Evolutionary conservation across 345 rosid species (phyloP), one percentile per base, ranked within the genome.

Genomic region (Eucalyptus melliodora): DNA sequence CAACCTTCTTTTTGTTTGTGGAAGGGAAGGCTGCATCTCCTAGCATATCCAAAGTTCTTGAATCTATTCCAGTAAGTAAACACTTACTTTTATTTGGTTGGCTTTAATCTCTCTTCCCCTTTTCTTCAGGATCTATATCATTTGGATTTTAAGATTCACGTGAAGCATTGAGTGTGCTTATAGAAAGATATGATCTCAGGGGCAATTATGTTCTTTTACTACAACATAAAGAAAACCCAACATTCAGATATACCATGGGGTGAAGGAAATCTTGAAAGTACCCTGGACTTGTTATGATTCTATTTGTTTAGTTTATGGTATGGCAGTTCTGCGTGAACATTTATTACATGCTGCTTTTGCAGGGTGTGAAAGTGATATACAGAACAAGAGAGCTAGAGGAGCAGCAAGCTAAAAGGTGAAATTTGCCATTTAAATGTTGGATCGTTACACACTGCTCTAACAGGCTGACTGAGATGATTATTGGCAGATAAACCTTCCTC

Each of bases 1-100:
- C 99, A 6, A 96, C 94, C 17, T 98, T 98, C 92, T 95, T 96
- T 89, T 97, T 98, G 59, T 98, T 97, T 40, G 99, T 98, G 21
- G 99, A 98, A 92, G 99, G 99, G 67, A 96, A 95, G 89, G 99
- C 99, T 90, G 99, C 99, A 85, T 92, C 99, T 72, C 96, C 96
- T 16, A 89, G 86, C 31, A 96, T 97, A 87, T 94, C 99, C 34
- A 94, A 93, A 94, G 96, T 98, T 85, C 91, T 98, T 17, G 96
- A 96, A 92, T 93, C 96, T 77, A 95, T 98, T 92, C 96, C 97
- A 10, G 99, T 97, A 92, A 94, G 96, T 94, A 53, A 4, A 69
- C 51, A 8, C 88, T 55, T 87, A 53, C n/a, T 55, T 56, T 86
- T 34, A 27, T 62, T 90, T 86, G 30, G 88, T 88, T 11, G 47